A percentile compares a stretch with the other conserved stretches of the same genome.
phyloP scores from a whole-genome alignment of 2,329 filamentous ascomycete genomes.

The Colletotrichum simmondsii region DNA sequence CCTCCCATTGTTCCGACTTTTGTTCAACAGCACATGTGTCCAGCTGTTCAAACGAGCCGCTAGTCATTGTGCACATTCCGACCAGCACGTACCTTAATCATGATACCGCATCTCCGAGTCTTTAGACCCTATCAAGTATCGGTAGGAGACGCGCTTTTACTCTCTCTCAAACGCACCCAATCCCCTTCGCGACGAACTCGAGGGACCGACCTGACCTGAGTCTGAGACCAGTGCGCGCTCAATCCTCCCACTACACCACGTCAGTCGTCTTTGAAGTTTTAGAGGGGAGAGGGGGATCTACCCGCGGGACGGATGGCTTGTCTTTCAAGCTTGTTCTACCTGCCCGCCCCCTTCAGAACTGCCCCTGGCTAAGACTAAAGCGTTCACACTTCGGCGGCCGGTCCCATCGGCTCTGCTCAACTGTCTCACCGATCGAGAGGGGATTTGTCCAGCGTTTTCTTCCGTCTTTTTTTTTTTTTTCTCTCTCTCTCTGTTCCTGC shows the following conservation, averaged over 20 bases:
- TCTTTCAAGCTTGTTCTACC: slow-evolving; percentile 3
- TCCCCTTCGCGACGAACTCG: slow-evolving; percentile 1
- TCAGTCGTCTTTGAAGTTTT: slow-evolving; percentile 5
- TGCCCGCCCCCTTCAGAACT: background rate
- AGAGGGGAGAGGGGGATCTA: slow-evolving; percentile 1
- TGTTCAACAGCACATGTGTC: background rate
- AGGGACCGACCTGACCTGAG: slow-evolving; percentile 9
- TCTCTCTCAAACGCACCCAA: background rate
- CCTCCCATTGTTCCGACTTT: background rate
- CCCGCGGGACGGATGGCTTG: slow-evolving; percentile 20
- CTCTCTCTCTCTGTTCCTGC: background rate
- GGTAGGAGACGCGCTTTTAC: background rate
- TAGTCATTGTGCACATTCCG: slow-evolving; percentile 15
- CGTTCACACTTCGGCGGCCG: background rate
- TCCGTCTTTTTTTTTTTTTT: too few species aligned
- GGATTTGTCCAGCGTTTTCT: slow-evolving; percentile 19
- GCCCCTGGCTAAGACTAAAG: slow-evolving; percentile 28
- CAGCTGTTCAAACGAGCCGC: background rate
- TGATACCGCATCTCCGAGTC: background rate
- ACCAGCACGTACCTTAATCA: background rate
- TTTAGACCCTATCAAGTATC: too few species aligned
- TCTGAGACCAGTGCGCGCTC: background rate
- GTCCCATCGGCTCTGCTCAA: background rate
- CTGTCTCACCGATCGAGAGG: slow-evolving; percentile 30
- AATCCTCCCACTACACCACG: background rate